A percentile compares a stretch with the other conserved stretches of the same genome.
phyloP scores from a whole-genome alignment of 768 basidiomycete species.

The Hypsizygus marmoreus region DNA sequence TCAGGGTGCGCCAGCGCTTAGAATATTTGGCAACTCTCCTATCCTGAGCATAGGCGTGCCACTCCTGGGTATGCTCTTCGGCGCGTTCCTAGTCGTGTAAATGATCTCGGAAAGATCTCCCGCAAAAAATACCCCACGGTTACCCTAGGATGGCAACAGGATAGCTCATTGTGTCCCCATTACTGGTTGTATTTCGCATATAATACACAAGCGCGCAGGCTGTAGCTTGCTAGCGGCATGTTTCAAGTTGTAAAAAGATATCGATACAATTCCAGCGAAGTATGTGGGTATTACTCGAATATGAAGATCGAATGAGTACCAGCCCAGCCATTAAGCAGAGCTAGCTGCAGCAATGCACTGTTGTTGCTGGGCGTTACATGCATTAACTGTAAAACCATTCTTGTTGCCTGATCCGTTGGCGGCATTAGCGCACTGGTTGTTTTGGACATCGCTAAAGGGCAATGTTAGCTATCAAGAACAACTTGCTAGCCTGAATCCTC shows the following conservation, averaged over 20 bases:
- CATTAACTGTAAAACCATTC: constrained; percentile 46
- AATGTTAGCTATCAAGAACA: neutral
- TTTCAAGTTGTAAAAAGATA: constrained; percentile 7
- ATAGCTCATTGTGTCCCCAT: no score
- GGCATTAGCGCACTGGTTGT: constrained; percentile 60
- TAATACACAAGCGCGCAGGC: neutral
- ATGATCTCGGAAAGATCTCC: neutral
- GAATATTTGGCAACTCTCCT: neutral
- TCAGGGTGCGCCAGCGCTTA: neutral
- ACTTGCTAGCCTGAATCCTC: constrained; percentile 8
- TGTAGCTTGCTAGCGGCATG: neutral
- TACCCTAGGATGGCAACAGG: no score
- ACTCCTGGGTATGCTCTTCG: constrained; percentile 9
- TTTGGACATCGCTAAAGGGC: constrained; percentile 48
- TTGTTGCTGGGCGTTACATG: constrained; percentile 46
- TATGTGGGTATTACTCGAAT: neutral
- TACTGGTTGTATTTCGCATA: no score
- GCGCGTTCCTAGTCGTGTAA: constrained; percentile 10
- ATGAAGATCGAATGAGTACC: constrained; percentile 1
- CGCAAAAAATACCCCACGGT: no score
- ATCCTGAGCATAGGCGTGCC: constrained; percentile 10
- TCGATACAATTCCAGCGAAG: constrained; percentile 15
- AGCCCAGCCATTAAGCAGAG: constrained; percentile 7
- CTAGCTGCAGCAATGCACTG: constrained; percentile 36
- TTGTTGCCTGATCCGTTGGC: constrained; percentile 53